A percentile compares a stretch with the other conserved stretches of the same genome.
Conservation (phyloP, 2,329 filamentous ascomycete species). For the Amauroascus verrucosus region DNA sequence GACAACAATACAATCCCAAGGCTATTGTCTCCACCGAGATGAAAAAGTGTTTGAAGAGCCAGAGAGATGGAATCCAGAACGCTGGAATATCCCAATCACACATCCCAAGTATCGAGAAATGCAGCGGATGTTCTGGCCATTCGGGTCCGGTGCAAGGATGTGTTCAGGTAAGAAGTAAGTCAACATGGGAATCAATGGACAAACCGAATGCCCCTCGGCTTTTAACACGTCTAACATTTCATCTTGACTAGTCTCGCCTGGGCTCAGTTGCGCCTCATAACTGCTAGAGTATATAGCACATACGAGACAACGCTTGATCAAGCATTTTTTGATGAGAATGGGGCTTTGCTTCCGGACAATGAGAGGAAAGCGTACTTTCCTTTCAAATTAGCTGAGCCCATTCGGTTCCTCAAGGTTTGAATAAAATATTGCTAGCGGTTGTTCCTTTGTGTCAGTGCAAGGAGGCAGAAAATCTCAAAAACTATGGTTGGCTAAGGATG, state of each 20-base stretch:
- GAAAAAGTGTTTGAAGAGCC: constrained; percentile 42
- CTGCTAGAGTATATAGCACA: constrained; percentile 15
- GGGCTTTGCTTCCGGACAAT: constrained; percentile 5
- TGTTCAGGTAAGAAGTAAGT: constrained; percentile 22
- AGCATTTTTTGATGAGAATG: constrained; percentile 7
- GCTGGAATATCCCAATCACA: constrained; percentile 46
- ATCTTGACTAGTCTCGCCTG: constrained; percentile 14
- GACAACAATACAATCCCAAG: constrained; percentile 16
- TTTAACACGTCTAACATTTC: background rate
- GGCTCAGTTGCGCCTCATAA: constrained; percentile 15
- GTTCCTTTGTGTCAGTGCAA: background rate
- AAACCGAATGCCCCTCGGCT: too few species aligned
- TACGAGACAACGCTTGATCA: constrained; percentile 13
- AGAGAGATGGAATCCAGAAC: constrained; percentile 43
- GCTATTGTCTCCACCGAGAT: constrained; percentile 41
- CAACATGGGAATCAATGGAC: background rate
- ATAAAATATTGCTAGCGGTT: background rate
- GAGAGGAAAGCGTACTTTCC: constrained; percentile 15
- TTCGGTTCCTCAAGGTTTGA: constrained; percentile 11
- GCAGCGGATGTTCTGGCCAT: constrained; percentile 45
- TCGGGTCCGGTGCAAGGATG: constrained; percentile 45
- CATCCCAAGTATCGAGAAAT: constrained; percentile 43
- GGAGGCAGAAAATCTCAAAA: background rate
- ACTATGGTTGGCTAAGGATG: background rate
- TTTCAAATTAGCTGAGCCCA: constrained; percentile 9